A percentile compares a stretch with the other conserved stretches of the same genome.
Evolutionary conservation across 495 filamentous ascomycete species (phyloP).

Genomic region (Parathielavia appendiculata): DNA sequence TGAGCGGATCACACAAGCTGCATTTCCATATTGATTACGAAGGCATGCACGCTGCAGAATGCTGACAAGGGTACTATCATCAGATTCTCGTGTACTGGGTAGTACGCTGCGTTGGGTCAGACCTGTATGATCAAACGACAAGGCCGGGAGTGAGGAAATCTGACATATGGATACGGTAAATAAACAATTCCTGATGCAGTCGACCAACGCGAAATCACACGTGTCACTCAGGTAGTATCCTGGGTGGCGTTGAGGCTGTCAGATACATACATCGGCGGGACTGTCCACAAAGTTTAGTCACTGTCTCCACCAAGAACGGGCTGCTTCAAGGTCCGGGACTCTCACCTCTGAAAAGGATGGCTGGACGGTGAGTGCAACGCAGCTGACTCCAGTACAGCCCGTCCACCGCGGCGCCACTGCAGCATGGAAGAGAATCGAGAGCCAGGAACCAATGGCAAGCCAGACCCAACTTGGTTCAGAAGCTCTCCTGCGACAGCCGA

Average conservation of each 20-base stretch:
- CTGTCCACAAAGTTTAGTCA: too few species aligned
- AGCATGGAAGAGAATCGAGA: conserved; percentile 4
- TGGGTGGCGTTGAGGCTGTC: too few species aligned
- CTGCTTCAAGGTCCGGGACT: too few species aligned
- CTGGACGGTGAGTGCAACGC: neutral
- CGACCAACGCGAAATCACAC: too few species aligned
- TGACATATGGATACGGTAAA: neutral
- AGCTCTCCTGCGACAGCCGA: conserved; percentile 1
- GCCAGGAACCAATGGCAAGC: neutral
- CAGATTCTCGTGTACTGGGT: too few species aligned
- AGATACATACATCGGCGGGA: neutral
- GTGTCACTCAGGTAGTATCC: too few species aligned
- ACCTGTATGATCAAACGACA: neutral
- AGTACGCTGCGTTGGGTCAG: neutral
- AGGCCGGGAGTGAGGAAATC: neutral
- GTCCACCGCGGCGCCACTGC: neutral
- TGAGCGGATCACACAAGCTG: neutral
- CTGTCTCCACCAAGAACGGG: too few species aligned
- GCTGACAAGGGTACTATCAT: neutral
- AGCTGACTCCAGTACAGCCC: too few species aligned
- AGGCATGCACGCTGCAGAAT: neutral
- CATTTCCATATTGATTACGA: neutral
- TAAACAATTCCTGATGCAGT: too few species aligned
- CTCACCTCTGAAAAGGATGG: neutral
- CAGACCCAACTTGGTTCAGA: neutral